Percentiles rank a stretch among this genome's conserved stretches.
phyloP scores from a whole-genome alignment of 1,284 basidiomycete genomes.

The Microstroma glucosiphilum region DNA sequence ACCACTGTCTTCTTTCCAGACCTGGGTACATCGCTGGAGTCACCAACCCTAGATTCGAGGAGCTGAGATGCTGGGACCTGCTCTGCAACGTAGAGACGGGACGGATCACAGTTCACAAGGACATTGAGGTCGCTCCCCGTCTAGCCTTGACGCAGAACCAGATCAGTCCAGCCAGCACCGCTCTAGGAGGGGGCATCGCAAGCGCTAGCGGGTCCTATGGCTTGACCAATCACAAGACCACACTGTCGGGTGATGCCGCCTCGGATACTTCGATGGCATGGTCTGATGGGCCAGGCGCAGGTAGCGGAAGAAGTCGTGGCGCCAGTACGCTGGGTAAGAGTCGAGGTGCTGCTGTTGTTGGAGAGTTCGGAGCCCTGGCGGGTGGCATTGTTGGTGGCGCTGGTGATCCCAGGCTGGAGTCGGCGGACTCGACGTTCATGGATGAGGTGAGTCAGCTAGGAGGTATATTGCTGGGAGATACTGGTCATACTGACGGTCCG shows the following conservation, averaged over 20 bases:
- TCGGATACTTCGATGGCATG: too few relatives aligned
- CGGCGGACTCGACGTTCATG: conserved; percentile 75
- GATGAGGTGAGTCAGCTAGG: conserved; percentile 63
- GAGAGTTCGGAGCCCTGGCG: conserved; percentile 7
- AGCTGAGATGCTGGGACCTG: conserved; percentile 80
- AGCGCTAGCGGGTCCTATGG: conserved; percentile 7
- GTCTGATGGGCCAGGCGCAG: too few relatives aligned
- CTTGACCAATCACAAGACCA: neutral
- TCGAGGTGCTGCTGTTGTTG: too few relatives aligned
- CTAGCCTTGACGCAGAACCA: conserved; percentile 6
- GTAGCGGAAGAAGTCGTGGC: too few relatives aligned
- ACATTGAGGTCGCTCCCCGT: conserved; percentile 58
- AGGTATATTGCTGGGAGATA: too few relatives aligned
- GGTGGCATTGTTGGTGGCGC: neutral
- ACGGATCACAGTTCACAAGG: conserved; percentile 75
- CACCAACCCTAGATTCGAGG: conserved; percentile 90
- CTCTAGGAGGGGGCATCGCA: conserved; percentile 15
- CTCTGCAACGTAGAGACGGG: conserved; percentile 82
- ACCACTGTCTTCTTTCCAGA: conserved; percentile 52
- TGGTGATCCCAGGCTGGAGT: conserved; percentile 48
- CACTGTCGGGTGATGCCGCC: too few relatives aligned
- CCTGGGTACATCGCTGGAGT: conserved; percentile 91
- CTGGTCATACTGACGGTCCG: too few relatives aligned
- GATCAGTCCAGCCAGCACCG: conserved; percentile 4
- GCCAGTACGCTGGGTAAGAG: too few relatives aligned